Conservation (phyloP, 306 rosid genomes). For the Sesbania bispinosa region DNA sequence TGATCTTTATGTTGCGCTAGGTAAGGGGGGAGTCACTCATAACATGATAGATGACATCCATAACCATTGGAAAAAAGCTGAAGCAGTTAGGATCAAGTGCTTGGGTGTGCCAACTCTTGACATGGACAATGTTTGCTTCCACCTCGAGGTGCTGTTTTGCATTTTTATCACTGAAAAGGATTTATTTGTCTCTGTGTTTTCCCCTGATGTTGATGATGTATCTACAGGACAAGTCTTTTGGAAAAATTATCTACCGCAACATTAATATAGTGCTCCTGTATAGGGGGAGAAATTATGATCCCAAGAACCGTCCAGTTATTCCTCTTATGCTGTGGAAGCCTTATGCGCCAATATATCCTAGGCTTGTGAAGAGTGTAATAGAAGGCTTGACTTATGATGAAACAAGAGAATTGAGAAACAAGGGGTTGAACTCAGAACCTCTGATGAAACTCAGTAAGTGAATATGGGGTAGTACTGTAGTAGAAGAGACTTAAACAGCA, state of each 20-base stretch:
- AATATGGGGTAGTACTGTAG: not conserved
- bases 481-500: not conserved
- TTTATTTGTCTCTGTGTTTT: constrained; percentile 12
- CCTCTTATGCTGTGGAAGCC: constrained; percentile 97
- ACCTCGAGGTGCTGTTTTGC: constrained; percentile 59
- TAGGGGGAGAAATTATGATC: constrained; percentile 78
- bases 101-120: constrained; percentile 96
- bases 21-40: constrained; percentile 90
- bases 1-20: constrained; percentile 40
- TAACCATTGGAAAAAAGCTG: constrained; percentile 89
- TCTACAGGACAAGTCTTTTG: constrained; percentile 79
- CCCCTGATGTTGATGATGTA: constrained; percentile 34
- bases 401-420: constrained; percentile 73
- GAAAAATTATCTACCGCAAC: constrained; percentile 60
- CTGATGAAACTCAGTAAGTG: constrained; percentile 83
- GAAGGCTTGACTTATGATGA: constrained; percentile 64
- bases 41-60: constrained; percentile 89
- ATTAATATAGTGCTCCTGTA: constrained; percentile 70
- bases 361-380: constrained; percentile 75
- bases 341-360: constrained; percentile 84
- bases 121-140: constrained; percentile 87
- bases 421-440: constrained; percentile 61
- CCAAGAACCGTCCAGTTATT: constrained; percentile 56
- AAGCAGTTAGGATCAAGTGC: constrained; percentile 95
- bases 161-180: not conserved